phyloP scores from a whole-genome alignment of 495 filamentous ascomycete species.

The Hypoxylon trugodes region DNA sequence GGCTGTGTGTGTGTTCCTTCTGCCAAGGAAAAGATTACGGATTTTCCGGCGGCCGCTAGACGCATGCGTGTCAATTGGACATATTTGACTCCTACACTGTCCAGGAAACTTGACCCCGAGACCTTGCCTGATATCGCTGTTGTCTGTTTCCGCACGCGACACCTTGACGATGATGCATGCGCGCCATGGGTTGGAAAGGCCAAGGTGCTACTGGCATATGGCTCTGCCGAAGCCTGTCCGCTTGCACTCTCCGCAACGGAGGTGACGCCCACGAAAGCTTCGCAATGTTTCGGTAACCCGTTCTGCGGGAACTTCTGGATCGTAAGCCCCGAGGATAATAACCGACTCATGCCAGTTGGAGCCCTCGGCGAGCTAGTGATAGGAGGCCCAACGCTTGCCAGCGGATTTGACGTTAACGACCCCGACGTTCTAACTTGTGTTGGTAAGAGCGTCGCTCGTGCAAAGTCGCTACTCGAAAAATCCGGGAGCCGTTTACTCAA shows the following conservation, averaged over 20 bases:
- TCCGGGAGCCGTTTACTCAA: conserved; percentile 46
- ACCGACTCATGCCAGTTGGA: conserved; percentile 55
- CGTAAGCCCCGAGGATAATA: conserved; percentile 58
- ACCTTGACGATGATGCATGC: conserved; percentile 54
- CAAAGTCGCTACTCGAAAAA: conserved; percentile 35
- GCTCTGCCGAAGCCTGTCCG: conserved; percentile 54
- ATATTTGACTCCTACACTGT: conserved; percentile 56
- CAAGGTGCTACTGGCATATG: conserved; percentile 56
- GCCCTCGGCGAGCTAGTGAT: conserved; percentile 59
- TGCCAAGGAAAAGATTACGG: conserved; percentile 47
- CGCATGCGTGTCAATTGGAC: conserved; percentile 60
- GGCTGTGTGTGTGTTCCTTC: conserved; percentile 61
- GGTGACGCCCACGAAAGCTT: conserved; percentile 44
- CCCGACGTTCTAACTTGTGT: conserved; percentile 33
- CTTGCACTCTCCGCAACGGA: conserved; percentile 57
- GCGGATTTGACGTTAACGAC: conserved; percentile 33
- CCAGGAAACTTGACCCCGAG: conserved; percentile 52
- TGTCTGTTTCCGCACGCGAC: conserved; percentile 56
- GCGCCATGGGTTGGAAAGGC: conserved; percentile 53
- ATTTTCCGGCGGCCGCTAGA: conserved; percentile 50
- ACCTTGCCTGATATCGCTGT: conserved; percentile 49
- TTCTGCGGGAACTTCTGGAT: conserved; percentile 56
- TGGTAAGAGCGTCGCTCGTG: conserved; percentile 20
- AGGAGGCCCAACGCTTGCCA: conserved; percentile 55
- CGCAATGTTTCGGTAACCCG: conserved; percentile 52